Evolutionary conservation across 306 rosid genomes (phyloP), one percentile per base, ranked within the genome.

Genomic region (Trifolium dubium): DNA sequence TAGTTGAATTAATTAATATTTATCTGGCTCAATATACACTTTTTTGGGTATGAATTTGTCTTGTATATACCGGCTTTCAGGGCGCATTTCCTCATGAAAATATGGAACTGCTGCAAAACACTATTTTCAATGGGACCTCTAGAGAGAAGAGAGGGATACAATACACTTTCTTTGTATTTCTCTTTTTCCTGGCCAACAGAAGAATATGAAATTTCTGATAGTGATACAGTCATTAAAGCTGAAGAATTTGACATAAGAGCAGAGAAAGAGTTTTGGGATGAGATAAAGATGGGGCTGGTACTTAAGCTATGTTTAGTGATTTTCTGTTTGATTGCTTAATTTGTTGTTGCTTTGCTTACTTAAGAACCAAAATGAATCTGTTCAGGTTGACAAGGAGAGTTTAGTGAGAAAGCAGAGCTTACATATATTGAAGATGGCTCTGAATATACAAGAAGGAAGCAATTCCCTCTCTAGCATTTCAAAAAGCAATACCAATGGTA

Each of bases 281-380:
- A 88, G 79, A 89, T 91, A 71, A 88, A 85, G 81, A 86, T 65
- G 68, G 98, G 96, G 78, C 82, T 93, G 98, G 98, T 93, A 91
- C 43, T 73, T 77, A 69, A 80, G 71, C 70, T 60, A 63, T 47
- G 66, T 77, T 65, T 73, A 31, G 46, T 64, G 39, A 29, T 66
- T 65, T 71, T 73, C 74, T 65, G 75, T 73, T 72, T 50, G 66
- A 50, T 64, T 75, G 74, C 43, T 43, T 72, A 68, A 43, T 65
- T 76, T 82, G 68, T 51, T 71, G 13, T 13, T 54, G 44, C 43
- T 14, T 77, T 62, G 79, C 69, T 72, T 67, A 74, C 68, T 61
- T 74, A 31, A 64, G 75, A 77, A 71, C 56, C 28, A 43, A 44
- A 76, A 64, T 76, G 37, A 80, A 49, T 68, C 64, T 79, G 67